These are phyloP conservation scores for Yarrowia sp. DNA, from an alignment of 805 yeast species.

Conservation along the genomic window DNA sequence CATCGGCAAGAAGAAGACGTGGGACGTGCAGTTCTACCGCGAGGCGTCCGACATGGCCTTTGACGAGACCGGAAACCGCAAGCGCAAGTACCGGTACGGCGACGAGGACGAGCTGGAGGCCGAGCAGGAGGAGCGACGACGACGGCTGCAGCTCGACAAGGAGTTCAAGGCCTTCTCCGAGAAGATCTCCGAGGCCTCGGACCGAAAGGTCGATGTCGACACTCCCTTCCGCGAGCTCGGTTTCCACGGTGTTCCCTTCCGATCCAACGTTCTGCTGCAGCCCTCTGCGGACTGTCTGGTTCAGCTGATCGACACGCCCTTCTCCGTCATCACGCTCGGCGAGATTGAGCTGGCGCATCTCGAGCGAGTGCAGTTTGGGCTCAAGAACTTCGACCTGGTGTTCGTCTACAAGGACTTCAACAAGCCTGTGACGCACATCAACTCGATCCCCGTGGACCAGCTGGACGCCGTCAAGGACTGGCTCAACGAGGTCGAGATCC, in stretches of 20 bases:
- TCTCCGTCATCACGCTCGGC: conserved; percentile 81
- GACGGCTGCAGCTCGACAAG: conserved; percentile 85
- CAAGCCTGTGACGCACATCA: conserved; percentile 84
- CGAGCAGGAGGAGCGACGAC: conserved; percentile 95
- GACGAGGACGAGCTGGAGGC: conserved; percentile 98
- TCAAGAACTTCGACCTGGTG: conserved; percentile 95
- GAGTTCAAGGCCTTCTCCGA: conserved; percentile 90
- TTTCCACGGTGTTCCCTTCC: conserved; percentile 94
- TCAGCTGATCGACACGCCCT: conserved; percentile 93
- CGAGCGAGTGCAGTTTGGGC: conserved; percentile 96
- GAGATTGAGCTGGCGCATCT: conserved; percentile 93
- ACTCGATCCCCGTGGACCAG: conserved; percentile 90
- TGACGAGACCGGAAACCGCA: conserved; percentile 95
- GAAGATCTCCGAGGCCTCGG: conserved; percentile 81
- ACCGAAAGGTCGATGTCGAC: conserved; percentile 82
- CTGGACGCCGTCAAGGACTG: conserved; percentile 92
- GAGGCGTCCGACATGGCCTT: conserved; percentile 95
- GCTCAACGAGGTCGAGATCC: conserved; percentile 97
- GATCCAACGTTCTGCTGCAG: conserved; percentile 91
- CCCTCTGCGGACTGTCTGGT: conserved; percentile 97
- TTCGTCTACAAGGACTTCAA: conserved; percentile 90
- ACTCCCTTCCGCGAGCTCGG: conserved; percentile 95
- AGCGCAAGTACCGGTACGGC: conserved; percentile 83
- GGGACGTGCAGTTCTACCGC: conserved; percentile 92
- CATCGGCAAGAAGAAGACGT: conserved; percentile 93